phyloP scores from a whole-genome alignment of 2,329 filamentous ascomycete species.

The Sclerotiophoma versabilis region DNA sequence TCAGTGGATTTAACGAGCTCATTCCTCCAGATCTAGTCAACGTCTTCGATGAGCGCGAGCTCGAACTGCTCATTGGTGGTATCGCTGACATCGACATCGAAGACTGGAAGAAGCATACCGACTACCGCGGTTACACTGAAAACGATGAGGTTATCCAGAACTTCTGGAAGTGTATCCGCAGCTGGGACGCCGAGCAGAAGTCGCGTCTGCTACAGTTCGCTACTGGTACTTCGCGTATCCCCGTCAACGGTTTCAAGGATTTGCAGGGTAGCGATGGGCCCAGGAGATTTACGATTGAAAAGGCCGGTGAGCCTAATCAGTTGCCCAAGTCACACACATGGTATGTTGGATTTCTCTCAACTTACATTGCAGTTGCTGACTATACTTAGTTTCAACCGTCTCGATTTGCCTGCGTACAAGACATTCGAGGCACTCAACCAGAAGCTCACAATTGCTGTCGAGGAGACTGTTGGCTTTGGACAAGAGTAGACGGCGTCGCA shows the following conservation, averaged over 20 bases:
- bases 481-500: conserved; percentile 71
- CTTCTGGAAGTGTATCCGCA: conserved; percentile 97
- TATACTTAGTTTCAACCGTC: conserved; percentile 86
- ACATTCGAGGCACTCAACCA: conserved; percentile 80
- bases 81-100: conserved; percentile 99
- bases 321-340: conserved; percentile 98
- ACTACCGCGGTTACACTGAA: conserved; percentile 98
- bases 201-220: conserved; percentile 95
- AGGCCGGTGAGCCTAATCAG: conserved; percentile 88
- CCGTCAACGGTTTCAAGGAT: conserved; percentile 99
- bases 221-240: conserved; percentile 95
- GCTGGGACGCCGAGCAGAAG: conserved; percentile 98
- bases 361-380: neutral
- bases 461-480: conserved; percentile 98
- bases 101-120: conserved; percentile 99
- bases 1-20: conserved; percentile 95
- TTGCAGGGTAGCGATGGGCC: conserved; percentile 96
- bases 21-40: conserved; percentile 97
- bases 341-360: conserved; percentile 62
- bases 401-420: conserved; percentile 95
- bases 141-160: conserved; percentile 96
- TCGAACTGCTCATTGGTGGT: conserved; percentile 95
- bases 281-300: conserved; percentile 95
- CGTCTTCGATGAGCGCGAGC: conserved; percentile 96
- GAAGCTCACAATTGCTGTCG: conserved; percentile 95